phyloP scores from a whole-genome alignment of 495 filamentous ascomycete species.

The Lindgomyces ingoldianus region DNA sequence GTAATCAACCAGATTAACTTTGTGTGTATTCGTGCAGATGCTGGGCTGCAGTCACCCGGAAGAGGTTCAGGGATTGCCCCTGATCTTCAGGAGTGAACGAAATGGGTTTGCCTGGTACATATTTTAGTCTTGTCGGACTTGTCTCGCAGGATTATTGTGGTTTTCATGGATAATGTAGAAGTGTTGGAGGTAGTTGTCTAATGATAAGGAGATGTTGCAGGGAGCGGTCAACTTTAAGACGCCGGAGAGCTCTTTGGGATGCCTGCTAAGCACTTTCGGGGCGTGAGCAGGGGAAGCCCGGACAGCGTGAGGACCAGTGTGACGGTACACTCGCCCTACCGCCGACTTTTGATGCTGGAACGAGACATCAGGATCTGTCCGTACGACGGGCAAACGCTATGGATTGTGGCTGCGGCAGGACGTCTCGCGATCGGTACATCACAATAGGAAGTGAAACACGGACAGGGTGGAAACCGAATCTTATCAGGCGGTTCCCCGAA shows the following conservation, averaged over 20 bases:
- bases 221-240: background rate
- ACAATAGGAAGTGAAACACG: background rate
- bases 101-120: too few relatives aligned
- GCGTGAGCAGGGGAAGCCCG: background rate
- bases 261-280: background rate
- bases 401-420: background rate
- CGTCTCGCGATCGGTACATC: background rate
- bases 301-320: background rate
- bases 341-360: background rate
- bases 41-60: slow-evolving; percentile 23
- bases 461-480: background rate
- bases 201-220: background rate
- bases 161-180: background rate
- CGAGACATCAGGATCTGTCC: background rate
- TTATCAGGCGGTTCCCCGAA: background rate
- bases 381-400: background rate
- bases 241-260: background rate
- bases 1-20: slow-evolving; percentile 30
- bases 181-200: background rate
- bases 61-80: slow-evolving; percentile 15
- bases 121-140: background rate
- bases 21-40: slow-evolving; percentile 12
- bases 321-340: background rate
- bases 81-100: slow-evolving; percentile 4
- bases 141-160: background rate